Conservation (phyloP, 2,329 filamentous ascomycete species). For the Allantophomopsis lycopodina region DNA sequence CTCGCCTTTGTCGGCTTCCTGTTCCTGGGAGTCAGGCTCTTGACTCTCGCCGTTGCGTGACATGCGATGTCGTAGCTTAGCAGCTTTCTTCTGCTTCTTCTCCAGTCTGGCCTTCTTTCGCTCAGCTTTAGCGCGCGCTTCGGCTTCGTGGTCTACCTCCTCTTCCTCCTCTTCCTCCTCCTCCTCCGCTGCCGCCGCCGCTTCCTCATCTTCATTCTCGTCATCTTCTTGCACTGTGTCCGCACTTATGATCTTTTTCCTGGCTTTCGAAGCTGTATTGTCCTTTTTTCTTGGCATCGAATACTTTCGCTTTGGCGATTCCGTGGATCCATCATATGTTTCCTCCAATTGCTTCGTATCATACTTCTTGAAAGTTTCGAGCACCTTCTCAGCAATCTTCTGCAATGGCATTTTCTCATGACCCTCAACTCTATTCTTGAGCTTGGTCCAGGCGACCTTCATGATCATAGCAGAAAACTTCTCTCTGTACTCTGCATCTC, state of each 20-base stretch:
- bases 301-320: constrained; percentile 1
- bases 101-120: neutral
- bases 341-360: constrained; percentile 9
- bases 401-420: constrained; percentile 15
- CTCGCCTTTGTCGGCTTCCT: neutral
- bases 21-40: neutral
- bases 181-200: no score
- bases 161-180: neutral
- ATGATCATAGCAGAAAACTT: constrained; percentile 18
- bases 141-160: neutral
- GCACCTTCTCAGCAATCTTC: constrained; percentile 12
- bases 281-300: neutral
- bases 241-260: neutral
- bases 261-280: neutral
- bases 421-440: constrained; percentile 12
- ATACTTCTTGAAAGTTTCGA: constrained; percentile 11
- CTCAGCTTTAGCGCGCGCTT: neutral
- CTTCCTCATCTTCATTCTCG: neutral
- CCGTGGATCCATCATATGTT: constrained; percentile 1
- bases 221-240: neutral
- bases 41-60: constrained; percentile 5
- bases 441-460: constrained; percentile 13
- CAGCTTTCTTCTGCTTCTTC: constrained; percentile 1
- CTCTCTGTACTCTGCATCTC: constrained; percentile 24
- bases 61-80: constrained; percentile 5